These are phyloP conservation scores for Copromyces sp. DNA, from an alignment of 495 filamentous ascomycete genomes.

Conservation along the genomic window DNA sequence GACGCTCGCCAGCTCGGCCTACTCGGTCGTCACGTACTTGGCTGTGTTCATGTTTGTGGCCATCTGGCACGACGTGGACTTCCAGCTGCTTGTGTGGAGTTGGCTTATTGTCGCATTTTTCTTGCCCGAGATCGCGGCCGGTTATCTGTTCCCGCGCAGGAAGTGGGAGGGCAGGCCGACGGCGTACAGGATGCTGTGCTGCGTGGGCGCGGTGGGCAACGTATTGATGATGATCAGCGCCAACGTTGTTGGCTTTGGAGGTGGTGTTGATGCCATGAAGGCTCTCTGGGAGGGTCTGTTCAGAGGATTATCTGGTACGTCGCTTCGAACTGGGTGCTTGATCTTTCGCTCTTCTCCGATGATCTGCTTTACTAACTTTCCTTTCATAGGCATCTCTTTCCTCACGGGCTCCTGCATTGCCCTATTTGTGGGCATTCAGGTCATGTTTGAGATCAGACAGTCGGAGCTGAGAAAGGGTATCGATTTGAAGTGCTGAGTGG, in stretches of 20 bases:
- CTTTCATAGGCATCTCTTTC: conserved; percentile 53
- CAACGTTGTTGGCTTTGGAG: conserved; percentile 88
- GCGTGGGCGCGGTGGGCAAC: conserved; percentile 77
- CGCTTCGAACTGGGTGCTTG: neutral
- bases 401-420: conserved; percentile 54
- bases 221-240: conserved; percentile 93
- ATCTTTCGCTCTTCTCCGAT: neutral
- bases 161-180: conserved; percentile 59
- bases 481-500: conserved; percentile 63
- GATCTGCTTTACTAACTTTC: conserved; percentile 7
- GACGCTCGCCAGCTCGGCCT: conserved; percentile 23
- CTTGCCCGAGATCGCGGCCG: conserved; percentile 70
- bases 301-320: conserved; percentile 56
- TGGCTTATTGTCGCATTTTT: conserved; percentile 94
- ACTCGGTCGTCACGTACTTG: conserved; percentile 57
- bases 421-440: conserved; percentile 77
- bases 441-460: conserved; percentile 95
- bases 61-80: conserved; percentile 94
- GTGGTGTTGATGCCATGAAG: conserved; percentile 80
- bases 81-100: conserved; percentile 89
- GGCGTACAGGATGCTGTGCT: conserved; percentile 68
- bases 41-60: conserved; percentile 96
- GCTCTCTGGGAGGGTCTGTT: conserved; percentile 65
- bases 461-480: conserved; percentile 73
- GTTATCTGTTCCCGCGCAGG: conserved; percentile 56